These are phyloP conservation scores for Mucuna pruriens DNA, from an alignment of 306 rosid genomes.

Conservation along the genomic window DNA sequence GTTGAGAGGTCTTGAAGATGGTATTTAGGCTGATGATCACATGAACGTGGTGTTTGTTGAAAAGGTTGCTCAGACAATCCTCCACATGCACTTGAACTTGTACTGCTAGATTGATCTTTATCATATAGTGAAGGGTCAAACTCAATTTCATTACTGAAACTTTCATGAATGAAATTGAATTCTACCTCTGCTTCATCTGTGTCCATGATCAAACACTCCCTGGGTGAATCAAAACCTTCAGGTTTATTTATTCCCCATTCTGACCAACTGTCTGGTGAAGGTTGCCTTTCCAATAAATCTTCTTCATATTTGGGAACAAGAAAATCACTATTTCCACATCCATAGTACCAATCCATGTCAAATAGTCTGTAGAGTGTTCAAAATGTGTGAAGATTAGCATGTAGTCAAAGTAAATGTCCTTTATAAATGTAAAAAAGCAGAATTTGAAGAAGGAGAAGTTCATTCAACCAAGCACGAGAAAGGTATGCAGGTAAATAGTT, in stretches of 20 bases:
- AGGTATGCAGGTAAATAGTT: conserved; percentile 1
- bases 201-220: conserved; percentile 42
- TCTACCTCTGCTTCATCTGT: conserved; percentile 43
- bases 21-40: conserved; percentile 42
- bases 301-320: conserved; percentile 56
- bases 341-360: conserved; percentile 71
- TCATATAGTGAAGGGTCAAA: conserved; percentile 52
- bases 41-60: conserved; percentile 42
- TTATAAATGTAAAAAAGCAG: conserved; percentile 16
- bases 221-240: conserved; percentile 45
- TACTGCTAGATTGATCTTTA: conserved; percentile 57
- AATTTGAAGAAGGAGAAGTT: background rate
- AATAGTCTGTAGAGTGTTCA: conserved; percentile 43
- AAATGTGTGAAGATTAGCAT: conserved; percentile 27
- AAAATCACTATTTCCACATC: conserved; percentile 52
- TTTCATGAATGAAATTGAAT: conserved; percentile 41
- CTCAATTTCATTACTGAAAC: conserved; percentile 50
- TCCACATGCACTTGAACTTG: conserved; percentile 65
- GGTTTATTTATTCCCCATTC: conserved; percentile 64
- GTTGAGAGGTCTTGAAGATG: conserved; percentile 62
- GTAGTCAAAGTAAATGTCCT: conserved; percentile 17
- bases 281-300: conserved; percentile 56
- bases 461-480: conserved; percentile 7
- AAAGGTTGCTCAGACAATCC: conserved; percentile 54
- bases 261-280: conserved; percentile 71